Conservation (phyloP, 106 monocot species). For the Dioscorea dumetorum region DNA sequence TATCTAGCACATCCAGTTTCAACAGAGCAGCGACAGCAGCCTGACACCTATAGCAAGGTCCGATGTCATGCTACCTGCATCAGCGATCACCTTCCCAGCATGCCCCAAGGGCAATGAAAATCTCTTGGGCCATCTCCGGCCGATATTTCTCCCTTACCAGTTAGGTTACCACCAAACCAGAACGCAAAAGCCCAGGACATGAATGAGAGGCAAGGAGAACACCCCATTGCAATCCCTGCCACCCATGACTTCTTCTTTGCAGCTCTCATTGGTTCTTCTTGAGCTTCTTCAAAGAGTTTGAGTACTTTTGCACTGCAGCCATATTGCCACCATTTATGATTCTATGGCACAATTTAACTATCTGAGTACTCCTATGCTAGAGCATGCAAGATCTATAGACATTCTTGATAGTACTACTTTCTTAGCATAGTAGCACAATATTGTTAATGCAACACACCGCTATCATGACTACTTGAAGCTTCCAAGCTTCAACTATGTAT, state of each 20-base stretch:
- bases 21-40: slow-evolving; percentile 61
- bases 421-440: slow-evolving; percentile 56
- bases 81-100: slow-evolving; percentile 72
- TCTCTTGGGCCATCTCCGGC: slow-evolving; percentile 58
- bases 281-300: slow-evolving; percentile 51
- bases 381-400: slow-evolving; percentile 27
- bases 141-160: slow-evolving; percentile 33
- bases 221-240: slow-evolving; percentile 54
- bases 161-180: slow-evolving; percentile 77
- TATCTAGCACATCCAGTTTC: slow-evolving; percentile 55
- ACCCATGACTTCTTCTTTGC: slow-evolving; percentile 56
- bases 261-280: slow-evolving; percentile 46
- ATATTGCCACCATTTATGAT: slow-evolving; percentile 61
- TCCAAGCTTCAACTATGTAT: slow-evolving; percentile 70
- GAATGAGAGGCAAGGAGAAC: slow-evolving; percentile 50
- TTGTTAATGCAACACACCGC: slow-evolving; percentile 40
- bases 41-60: slow-evolving; percentile 70
- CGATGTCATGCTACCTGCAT: slow-evolving; percentile 84
- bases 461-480: slow-evolving; percentile 80
- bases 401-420: slow-evolving; percentile 47
- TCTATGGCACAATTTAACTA: slow-evolving; percentile 59
- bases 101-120: slow-evolving; percentile 86
- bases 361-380: slow-evolving; percentile 60
- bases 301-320: slow-evolving; percentile 34
- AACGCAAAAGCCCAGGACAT: slow-evolving; percentile 74